A percentile compares a stretch with the other conserved stretches of the same genome.
These are phyloP conservation scores for Xerocomus cyaneibrunnescens DNA, from an alignment of 1,284 basidiomycete species.

Conservation along the genomic window DNA sequence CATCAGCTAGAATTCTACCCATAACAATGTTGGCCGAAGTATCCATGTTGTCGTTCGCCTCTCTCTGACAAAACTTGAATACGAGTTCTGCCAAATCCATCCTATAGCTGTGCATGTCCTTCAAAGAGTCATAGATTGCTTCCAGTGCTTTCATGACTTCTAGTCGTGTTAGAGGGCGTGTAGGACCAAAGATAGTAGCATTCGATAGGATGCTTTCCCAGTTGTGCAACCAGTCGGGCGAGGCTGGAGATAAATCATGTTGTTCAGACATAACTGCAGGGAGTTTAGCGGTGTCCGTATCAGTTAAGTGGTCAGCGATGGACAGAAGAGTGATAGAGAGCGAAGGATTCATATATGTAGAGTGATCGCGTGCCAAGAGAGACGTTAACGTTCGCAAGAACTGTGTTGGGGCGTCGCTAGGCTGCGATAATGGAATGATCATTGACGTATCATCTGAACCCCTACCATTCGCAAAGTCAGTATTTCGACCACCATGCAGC, in stretches of 20 bases:
- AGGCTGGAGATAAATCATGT: conserved; percentile 65
- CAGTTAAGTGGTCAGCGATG: conserved; percentile 61
- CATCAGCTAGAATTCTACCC: conserved; percentile 65
- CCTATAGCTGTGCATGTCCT: conserved; percentile 66
- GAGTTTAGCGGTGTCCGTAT: conserved; percentile 59
- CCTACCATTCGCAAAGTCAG: conserved; percentile 37
- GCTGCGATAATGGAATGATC: conserved; percentile 52
- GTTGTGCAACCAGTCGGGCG: conserved; percentile 63
- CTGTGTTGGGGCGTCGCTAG: conserved; percentile 50
- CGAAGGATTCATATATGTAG: conserved; percentile 53
- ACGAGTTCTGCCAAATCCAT: conserved; percentile 59
- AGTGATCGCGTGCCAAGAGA: conserved; percentile 60
- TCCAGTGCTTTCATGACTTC: conserved; percentile 56
- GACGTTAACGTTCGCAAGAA: conserved; percentile 59
- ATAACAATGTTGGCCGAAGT: conserved; percentile 45
- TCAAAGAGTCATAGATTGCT: conserved; percentile 59
- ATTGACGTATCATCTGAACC: conserved; percentile 52
- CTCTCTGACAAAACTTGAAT: conserved; percentile 50
- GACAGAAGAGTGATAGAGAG: conserved; percentile 62
- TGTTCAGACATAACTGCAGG: conserved; percentile 60
- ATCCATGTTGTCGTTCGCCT: conserved; percentile 35
- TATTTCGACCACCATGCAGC: background rate
- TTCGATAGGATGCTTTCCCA: conserved; percentile 61
- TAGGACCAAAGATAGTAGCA: conserved; percentile 44
- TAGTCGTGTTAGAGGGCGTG: conserved; percentile 54